Evolutionary conservation across 2,329 filamentous ascomycete species (phyloP), one percentile per base, ranked within the genome.

Genomic region (Colletotrichum sp.): DNA sequence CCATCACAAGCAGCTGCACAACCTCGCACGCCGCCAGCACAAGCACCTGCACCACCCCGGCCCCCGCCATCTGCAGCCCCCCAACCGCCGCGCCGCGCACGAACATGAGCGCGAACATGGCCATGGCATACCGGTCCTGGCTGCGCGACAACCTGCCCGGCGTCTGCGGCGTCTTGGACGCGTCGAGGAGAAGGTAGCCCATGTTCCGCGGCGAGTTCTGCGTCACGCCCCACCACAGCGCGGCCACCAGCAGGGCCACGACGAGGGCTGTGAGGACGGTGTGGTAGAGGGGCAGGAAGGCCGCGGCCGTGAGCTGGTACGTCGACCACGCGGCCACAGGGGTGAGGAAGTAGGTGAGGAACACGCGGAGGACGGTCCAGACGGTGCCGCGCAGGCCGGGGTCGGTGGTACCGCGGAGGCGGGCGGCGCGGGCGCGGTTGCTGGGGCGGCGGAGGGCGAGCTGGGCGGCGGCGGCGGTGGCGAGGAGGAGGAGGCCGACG

Each of bases 341-440:
- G 7, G 95, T 85, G 49, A 96, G 87, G 79, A 96, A 93, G 84
- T 92, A 96, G 83, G 94, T 95, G 86, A 94, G 94, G 15, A 94
- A 89, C 71, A 96, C 89, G 34, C 94, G 90, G 76, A 95, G 86
- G 49, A 91, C 83, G 77, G 90, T 91, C 79, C 91, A 79, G 1
- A 77, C 39, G 0, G 78, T 79, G 7, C 72, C 65, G 9, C 59
- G 30, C 30, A 62, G 9, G 15, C 72, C 44, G 26, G 24, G n/a
- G 39, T 71, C 12, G 67, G 76, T 39, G 52, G 49, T 65, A 36
- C 75, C 36, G 57, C 62, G 68, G 49, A 59, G 44, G 89, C 88
- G 10, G 87, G 90, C 66, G 89, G 84, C 63, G 87, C 88, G 71
- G 86, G 60, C 71, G 70, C 90, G 87, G 9, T 90, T 81, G 90